phyloP scores from a whole-genome alignment of 306 rosid genomes.

The Gillenia trifoliata region DNA sequence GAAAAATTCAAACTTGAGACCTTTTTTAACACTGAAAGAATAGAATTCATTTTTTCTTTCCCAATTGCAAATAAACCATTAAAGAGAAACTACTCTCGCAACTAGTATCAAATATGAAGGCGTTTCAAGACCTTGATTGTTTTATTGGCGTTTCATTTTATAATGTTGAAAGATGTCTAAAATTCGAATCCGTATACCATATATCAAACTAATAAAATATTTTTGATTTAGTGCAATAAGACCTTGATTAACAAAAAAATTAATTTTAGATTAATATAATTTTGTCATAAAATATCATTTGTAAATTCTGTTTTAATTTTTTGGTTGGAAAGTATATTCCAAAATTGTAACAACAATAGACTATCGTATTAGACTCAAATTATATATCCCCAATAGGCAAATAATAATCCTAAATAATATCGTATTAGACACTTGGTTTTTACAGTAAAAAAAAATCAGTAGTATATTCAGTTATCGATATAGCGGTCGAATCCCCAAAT shows the following conservation, averaged over 20 bases:
- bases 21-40: too few relatives aligned
- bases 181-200: too few relatives aligned
- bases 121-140: too few relatives aligned
- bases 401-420: not conserved
- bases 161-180: not conserved
- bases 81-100: not conserved
- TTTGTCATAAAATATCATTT: not conserved
- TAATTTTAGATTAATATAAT: too few relatives aligned
- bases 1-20: too few relatives aligned
- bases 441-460: not conserved
- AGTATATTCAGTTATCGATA: not conserved
- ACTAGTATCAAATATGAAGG: too few relatives aligned
- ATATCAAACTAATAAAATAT: too few relatives aligned
- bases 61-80: not conserved
- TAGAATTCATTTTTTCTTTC: too few relatives aligned
- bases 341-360: too few relatives aligned
- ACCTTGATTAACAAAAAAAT: too few relatives aligned
- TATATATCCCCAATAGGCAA: not conserved
- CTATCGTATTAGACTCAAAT: too few relatives aligned
- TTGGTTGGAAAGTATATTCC: not conserved
- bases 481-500: not conserved
- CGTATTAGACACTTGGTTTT: not conserved
- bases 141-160: not conserved
- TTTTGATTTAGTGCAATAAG: too few relatives aligned
- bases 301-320: not conserved